Evolutionary conservation across 2,329 filamentous ascomycete species (phyloP).

Genomic region (Neofusicoccum sp.): DNA sequence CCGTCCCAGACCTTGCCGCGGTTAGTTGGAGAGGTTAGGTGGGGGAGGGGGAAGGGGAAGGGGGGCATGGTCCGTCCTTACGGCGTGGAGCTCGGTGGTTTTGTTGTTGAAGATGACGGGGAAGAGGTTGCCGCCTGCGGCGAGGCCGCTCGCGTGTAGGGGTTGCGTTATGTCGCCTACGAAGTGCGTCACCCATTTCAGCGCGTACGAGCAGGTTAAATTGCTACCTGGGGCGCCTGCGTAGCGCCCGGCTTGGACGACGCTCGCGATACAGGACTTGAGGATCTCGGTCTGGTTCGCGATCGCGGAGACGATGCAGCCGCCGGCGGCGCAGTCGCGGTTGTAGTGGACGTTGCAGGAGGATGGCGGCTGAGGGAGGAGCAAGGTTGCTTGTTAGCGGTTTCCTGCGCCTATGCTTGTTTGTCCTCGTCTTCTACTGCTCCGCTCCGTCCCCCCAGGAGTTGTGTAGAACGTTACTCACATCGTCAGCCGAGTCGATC

Average conservation of each 20-base stretch:
- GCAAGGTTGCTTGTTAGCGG: background rate
- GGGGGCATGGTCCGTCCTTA: conserved; percentile 22
- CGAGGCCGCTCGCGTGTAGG: conserved; percentile 39
- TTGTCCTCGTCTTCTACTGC: background rate
- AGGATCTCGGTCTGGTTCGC: conserved; percentile 43
- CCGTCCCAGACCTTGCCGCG: conserved; percentile 39
- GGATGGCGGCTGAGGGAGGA: conserved; percentile 25
- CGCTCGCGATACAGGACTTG: conserved; percentile 30
- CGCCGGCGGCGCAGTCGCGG: conserved; percentile 37
- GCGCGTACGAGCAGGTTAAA: conserved; percentile 39
- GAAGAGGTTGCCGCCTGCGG: conserved; percentile 39
- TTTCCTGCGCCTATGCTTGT: background rate
- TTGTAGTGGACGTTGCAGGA: conserved; percentile 37
- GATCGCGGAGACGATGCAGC: conserved; percentile 43
- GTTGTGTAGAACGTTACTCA: background rate
- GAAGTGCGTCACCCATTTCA: conserved; percentile 44
- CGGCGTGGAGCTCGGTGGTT: conserved; percentile 38
- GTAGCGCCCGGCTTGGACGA: conserved; percentile 25
- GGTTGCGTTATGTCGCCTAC: conserved; percentile 43
- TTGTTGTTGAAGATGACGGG: conserved; percentile 36
- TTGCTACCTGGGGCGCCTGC: conserved; percentile 26
- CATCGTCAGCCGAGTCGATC: conserved; percentile 37
- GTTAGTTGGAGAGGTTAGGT: background rate
- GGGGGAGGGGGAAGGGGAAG: background rate
- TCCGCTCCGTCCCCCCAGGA: background rate